Evolutionary conservation across 768 basidiomycete genomes (phyloP).

Genomic region (Lactarius tabidus): DNA sequence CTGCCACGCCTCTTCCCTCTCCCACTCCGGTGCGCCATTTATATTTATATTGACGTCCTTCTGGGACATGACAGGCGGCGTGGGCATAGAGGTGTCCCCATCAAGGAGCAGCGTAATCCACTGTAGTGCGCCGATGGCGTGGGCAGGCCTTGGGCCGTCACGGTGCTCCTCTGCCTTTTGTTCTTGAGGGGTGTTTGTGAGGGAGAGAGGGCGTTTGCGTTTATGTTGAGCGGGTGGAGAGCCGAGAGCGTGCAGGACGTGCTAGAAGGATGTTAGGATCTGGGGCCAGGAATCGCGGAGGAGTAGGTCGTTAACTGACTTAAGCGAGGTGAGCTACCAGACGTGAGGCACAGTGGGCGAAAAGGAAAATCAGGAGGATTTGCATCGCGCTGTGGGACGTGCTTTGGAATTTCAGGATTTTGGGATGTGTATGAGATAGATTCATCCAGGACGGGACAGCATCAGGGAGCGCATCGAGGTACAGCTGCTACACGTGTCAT

Average conservation of each 20-base stretch:
- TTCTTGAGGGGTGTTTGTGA: not conserved
- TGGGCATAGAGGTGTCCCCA: constrained; percentile 41
- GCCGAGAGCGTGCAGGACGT: not conserved
- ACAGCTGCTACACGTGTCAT: too few species aligned
- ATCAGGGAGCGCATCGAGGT: constrained; percentile 17
- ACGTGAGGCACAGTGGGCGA: constrained; percentile 13
- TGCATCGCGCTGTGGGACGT: not conserved
- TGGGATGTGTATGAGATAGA: too few species aligned
- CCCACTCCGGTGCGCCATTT: not conserved
- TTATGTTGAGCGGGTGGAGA: not conserved
- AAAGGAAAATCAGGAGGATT: constrained; percentile 3
- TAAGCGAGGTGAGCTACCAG: not conserved
- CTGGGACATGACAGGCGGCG: constrained; percentile 31
- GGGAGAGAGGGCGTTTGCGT: constrained; percentile 15
- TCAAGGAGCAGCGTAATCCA: constrained; percentile 68
- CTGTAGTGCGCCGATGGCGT: constrained; percentile 51
- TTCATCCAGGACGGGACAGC: constrained; percentile 12
- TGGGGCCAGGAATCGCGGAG: constrained; percentile 16
- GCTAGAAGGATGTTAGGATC: constrained; percentile 11
- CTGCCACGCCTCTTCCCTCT: constrained; percentile 26
- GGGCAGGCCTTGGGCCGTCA: constrained; percentile 57
- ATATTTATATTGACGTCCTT: too few species aligned
- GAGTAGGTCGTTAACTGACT: not conserved
- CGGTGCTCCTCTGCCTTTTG: constrained; percentile 4
- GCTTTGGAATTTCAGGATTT: constrained; percentile 2